phyloP scores from a whole-genome alignment of 2,329 filamentous ascomycete species.

The Penicillium psychrosexuale region DNA sequence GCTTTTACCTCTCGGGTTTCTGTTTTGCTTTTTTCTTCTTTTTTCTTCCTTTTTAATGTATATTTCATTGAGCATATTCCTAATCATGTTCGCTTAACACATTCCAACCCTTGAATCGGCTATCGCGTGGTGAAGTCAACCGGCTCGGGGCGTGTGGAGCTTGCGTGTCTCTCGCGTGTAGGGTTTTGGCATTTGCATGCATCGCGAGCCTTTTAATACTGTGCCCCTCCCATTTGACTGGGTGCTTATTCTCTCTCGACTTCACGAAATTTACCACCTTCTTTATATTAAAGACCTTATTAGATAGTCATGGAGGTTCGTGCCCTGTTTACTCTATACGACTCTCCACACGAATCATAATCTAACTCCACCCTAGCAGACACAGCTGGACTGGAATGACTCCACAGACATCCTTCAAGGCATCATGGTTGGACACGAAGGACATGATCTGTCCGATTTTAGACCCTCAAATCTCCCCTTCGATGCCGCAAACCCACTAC shows the following conservation, averaged over 20 bases:
- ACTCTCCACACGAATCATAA: neutral
- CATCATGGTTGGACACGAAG: conserved; percentile 24
- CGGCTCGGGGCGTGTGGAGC: conserved; percentile 8
- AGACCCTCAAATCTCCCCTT: conserved; percentile 9
- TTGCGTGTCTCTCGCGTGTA: conserved; percentile 11
- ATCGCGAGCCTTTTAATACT: conserved; percentile 1
- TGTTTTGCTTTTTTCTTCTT: neutral
- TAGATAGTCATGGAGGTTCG: conserved; percentile 11
- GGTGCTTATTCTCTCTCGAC: neutral
- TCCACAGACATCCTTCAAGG: conserved; percentile 33
- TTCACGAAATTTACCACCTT: neutral
- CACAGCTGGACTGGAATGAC: conserved; percentile 21
- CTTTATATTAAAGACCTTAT: neutral
- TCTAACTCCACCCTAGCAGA: conserved; percentile 2
- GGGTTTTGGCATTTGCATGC: conserved; percentile 11
- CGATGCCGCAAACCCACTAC: conserved; percentile 21
- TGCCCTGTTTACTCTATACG: neutral
- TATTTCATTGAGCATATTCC: neutral
- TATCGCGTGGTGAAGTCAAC: conserved; percentile 11
- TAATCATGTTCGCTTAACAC: conserved; percentile 2
- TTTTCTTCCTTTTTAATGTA: neutral
- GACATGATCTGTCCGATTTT: conserved; percentile 4
- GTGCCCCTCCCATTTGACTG: conserved; percentile 5
- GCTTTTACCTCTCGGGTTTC: neutral
- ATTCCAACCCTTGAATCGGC: conserved; percentile 14